phyloP scores from a whole-genome alignment of 768 basidiomycete species.

The Lactarius quietus region DNA sequence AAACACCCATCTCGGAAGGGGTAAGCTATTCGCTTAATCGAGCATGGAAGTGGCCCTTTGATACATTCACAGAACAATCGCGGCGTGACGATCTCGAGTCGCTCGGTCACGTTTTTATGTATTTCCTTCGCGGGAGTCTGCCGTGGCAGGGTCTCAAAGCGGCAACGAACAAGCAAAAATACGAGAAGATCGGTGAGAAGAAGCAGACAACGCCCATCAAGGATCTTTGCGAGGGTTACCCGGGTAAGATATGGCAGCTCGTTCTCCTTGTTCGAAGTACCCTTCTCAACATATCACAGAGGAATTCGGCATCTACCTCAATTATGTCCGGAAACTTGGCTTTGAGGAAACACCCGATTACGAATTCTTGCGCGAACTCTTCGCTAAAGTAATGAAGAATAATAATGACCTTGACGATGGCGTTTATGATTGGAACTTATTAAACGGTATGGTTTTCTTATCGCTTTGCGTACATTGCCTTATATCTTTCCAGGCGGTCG shows the following conservation, averaged over 20 bases:
- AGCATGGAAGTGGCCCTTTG: constrained; percentile 13
- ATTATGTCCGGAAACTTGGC: constrained; percentile 98
- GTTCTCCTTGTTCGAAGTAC: background rate
- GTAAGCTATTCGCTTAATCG: constrained; percentile 40
- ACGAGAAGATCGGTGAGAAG: constrained; percentile 99
- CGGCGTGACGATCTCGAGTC: constrained; percentile 97
- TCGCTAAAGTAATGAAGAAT: constrained; percentile 90
- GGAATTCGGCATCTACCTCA: constrained; percentile 97
- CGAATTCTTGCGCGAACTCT: constrained; percentile 93
- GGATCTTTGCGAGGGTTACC: constrained; percentile 94
- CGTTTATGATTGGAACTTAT: constrained; percentile 92
- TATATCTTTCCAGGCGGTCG: constrained; percentile 58
- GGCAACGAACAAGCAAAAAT: constrained; percentile 99
- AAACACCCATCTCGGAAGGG: constrained; percentile 97
- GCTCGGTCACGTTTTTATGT: constrained; percentile 99
- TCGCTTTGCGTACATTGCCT: constrained; percentile 4
- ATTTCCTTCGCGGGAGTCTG: constrained; percentile 93
- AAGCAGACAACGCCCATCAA: constrained; percentile 98
- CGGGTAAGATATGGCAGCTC: constrained; percentile 51
- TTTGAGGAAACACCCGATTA: constrained; percentile 99
- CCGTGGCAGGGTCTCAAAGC: constrained; percentile 99
- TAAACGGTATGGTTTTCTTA: constrained; percentile 57
- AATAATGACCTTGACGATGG: constrained; percentile 90
- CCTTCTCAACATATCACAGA: constrained; percentile 49
- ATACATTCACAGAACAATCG: constrained; percentile 64